Conservation (phyloP, 2,329 filamentous ascomycete species). For the Ceratocystis huliohia region DNA sequence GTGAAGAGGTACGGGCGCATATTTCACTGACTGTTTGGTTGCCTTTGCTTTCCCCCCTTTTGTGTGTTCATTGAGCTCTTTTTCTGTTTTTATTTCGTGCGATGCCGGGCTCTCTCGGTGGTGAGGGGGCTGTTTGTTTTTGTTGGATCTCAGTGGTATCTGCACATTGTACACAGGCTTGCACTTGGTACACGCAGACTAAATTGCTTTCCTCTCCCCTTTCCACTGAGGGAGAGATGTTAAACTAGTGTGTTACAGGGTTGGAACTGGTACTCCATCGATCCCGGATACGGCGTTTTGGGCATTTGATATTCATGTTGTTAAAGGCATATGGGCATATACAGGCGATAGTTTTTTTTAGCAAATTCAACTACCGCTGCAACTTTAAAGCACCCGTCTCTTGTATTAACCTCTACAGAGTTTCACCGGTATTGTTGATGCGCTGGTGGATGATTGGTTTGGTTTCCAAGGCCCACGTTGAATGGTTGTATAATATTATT, state of each 20-base stretch:
- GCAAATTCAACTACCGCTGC: conserved; percentile 18
- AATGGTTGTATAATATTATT: conserved; percentile 8
- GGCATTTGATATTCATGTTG: conserved; percentile 22
- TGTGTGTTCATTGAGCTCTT: neutral
- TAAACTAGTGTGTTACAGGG: conserved; percentile 8
- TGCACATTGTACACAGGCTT: neutral
- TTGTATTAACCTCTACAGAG: too few species aligned
- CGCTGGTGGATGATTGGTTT: too few species aligned
- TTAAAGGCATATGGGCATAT: conserved; percentile 20
- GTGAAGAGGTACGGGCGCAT: too few species aligned
- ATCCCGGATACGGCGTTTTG: conserved; percentile 18
- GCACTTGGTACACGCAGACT: neutral
- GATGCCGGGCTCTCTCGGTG: neutral
- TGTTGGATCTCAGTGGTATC: neutral
- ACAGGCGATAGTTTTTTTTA: conserved; percentile 19
- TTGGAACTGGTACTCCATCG: conserved; percentile 1
- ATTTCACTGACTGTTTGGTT: neutral
- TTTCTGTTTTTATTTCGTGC: neutral
- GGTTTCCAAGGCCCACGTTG: too few species aligned
- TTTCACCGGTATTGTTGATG: too few species aligned
- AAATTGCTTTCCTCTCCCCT: too few species aligned
- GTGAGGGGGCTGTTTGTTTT: neutral
- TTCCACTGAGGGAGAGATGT: neutral
- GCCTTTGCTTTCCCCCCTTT: neutral
- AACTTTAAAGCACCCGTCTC: conserved; percentile 6